Conservation (phyloP, 306 rosid species). For the Potentilla sterilis region DNA sequence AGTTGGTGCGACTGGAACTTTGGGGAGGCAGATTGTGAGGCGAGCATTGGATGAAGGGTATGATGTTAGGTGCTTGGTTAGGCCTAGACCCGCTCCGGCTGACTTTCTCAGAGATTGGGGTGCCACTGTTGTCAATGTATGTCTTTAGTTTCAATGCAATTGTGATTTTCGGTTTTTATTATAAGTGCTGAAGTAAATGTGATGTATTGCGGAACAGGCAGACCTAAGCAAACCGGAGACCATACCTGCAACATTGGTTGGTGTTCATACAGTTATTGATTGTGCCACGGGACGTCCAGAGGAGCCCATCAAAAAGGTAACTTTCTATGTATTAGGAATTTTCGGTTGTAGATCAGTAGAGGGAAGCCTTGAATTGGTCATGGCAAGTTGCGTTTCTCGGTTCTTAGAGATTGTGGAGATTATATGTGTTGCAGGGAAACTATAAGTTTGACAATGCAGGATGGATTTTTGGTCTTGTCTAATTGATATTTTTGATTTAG, state of each 20-base stretch:
- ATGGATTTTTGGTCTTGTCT: conserved; percentile 27
- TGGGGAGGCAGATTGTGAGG: conserved; percentile 90
- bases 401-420: background rate
- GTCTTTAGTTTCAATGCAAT: background rate
- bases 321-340: conserved; percentile 1
- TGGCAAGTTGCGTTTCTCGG: too few species aligned
- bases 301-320: conserved; percentile 83
- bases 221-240: conserved; percentile 90
- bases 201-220: conserved; percentile 48
- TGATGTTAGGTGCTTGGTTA: conserved; percentile 83
- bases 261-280: conserved; percentile 81
- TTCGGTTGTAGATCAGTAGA: background rate
- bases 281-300: conserved; percentile 98
- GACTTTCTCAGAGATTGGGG: conserved; percentile 99
- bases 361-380: background rate
- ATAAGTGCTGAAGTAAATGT: background rate
- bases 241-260: conserved; percentile 91
- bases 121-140: conserved; percentile 82
- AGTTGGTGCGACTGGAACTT: conserved; percentile 83
- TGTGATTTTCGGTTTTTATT: background rate
- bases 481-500: conserved; percentile 45
- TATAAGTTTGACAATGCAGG: background rate
- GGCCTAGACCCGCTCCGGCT: conserved; percentile 99
- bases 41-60: conserved; percentile 93
- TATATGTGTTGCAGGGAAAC: background rate